Evolutionary conservation across 306 rosid species (phyloP).

Genomic region (Cucumis sativus): DNA sequence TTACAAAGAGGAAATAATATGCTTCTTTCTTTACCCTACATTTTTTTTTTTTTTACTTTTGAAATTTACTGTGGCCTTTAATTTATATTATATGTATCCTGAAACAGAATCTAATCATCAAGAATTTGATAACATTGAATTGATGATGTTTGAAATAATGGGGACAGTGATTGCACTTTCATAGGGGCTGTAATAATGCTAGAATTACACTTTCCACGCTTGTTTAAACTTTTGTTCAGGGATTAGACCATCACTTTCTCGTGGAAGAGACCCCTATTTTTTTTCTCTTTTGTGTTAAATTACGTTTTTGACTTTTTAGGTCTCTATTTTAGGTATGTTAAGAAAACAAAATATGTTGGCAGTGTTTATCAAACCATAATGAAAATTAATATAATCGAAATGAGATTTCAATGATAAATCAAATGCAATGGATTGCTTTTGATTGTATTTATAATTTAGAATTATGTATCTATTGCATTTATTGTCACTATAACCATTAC

Average conservation of each 20-base stretch:
- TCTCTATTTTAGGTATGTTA: no score
- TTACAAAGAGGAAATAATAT: constrained; percentile 1
- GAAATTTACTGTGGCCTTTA: not conserved
- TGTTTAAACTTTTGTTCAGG: not conserved
- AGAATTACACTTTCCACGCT: not conserved
- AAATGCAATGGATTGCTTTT: no score
- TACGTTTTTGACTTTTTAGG: not conserved
- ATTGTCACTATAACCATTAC: no score
- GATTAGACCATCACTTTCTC: not conserved
- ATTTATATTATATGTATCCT: not conserved
- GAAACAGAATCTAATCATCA: not conserved
- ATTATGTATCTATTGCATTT: no score
- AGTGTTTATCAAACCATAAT: no score
- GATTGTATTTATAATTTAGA: no score
- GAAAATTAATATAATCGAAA: no score
- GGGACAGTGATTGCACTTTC: constrained; percentile 2
- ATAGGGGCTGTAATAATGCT: not conserved
- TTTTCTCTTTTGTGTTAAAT: not conserved
- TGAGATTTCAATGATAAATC: no score
- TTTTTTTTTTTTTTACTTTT: no score
- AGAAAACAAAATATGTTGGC: no score
- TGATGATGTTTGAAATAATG: not conserved
- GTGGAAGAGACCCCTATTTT: not conserved
- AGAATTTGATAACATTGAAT: not conserved
- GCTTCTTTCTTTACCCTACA: not conserved